phyloP scores from a whole-genome alignment of 768 basidiomycete species.

The Boletus subcaerulescens region DNA sequence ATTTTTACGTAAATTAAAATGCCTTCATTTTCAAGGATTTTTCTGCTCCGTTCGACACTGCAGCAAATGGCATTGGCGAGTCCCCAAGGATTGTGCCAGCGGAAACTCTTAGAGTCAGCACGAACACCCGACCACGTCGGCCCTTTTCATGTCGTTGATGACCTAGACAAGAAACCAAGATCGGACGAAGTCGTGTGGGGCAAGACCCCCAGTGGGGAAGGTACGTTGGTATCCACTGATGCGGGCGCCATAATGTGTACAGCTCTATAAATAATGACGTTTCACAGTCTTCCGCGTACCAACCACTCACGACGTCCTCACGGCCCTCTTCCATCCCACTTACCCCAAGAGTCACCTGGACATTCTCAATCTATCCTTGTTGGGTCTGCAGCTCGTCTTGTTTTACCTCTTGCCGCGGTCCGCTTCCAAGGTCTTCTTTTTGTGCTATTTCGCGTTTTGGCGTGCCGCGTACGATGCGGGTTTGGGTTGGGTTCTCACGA shows the following conservation, averaged over 20 bases:
- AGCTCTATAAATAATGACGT: background rate
- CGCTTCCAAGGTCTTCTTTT: slow-evolving; percentile 64
- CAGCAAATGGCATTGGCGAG: slow-evolving; percentile 18
- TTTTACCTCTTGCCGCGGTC: slow-evolving; percentile 63
- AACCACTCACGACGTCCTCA: slow-evolving; percentile 87
- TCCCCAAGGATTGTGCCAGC: slow-evolving; percentile 24
- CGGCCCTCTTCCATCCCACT: slow-evolving; percentile 76
- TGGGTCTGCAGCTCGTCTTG: slow-evolving; percentile 73
- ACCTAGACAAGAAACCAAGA: slow-evolving; percentile 11
- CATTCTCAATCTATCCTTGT: slow-evolving; percentile 74
- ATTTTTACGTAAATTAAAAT: slow-evolving; percentile 14
- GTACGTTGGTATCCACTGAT: slow-evolving; percentile 35
- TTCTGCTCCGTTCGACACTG: background rate
- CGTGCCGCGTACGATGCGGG: slow-evolving; percentile 88
- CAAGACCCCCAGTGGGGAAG: slow-evolving; percentile 78
- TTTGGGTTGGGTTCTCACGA: slow-evolving; percentile 89
- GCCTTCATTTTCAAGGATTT: background rate
- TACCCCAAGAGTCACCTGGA: slow-evolving; percentile 90
- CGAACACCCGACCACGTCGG: background rate
- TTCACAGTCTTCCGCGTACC: slow-evolving; percentile 85
- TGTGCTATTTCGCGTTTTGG: slow-evolving; percentile 93
- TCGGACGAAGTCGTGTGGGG: slow-evolving; percentile 76
- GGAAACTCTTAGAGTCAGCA: slow-evolving; percentile 9
- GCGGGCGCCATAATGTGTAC: background rate
- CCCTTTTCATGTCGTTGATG: slow-evolving; percentile 6